Percentiles rank a stretch among this genome's conserved stretches.
Conservation (phyloP, 202 grass and related monocot genomes). For the Musa balbisiana region DNA sequence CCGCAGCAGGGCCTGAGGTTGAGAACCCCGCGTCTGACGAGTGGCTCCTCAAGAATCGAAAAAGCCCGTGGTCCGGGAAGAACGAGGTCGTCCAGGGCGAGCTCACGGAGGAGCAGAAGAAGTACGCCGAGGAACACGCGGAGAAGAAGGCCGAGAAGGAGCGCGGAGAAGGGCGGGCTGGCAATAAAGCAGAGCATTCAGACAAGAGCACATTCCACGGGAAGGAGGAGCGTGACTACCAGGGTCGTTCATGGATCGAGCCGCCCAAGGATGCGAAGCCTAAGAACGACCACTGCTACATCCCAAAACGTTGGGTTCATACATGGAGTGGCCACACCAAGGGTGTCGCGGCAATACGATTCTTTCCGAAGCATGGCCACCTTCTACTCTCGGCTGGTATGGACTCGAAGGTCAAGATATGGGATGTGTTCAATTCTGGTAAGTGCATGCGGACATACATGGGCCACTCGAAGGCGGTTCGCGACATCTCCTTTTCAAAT, state of each 20-base stretch:
- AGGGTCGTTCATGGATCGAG: constrained; percentile 90
- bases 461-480: constrained; percentile 90
- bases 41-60: constrained; percentile 74
- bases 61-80: constrained; percentile 83
- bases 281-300: constrained; percentile 69
- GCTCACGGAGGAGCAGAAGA: constrained; percentile 81
- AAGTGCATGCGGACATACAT: constrained; percentile 96
- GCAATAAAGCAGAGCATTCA: constrained; percentile 45
- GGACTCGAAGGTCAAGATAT: constrained; percentile 98
- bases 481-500: constrained; percentile 87
- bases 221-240: constrained; percentile 90
- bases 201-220: constrained; percentile 93
- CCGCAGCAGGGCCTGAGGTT: constrained; percentile 31
- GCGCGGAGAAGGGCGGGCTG: constrained; percentile 48
- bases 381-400: constrained; percentile 83
- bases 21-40: constrained; percentile 69
- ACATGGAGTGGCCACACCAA: constrained; percentile 95
- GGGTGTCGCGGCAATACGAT: constrained; percentile 80
- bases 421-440: constrained; percentile 70
- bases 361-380: constrained; percentile 84
- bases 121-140: constrained; percentile 77
- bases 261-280: constrained; percentile 93
- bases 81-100: constrained; percentile 47
- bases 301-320: constrained; percentile 91
- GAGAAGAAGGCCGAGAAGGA: constrained; percentile 98